Base-by-base conservation (phyloP, 306 rosid genomes). In the Glycine tomentella region DNA sequence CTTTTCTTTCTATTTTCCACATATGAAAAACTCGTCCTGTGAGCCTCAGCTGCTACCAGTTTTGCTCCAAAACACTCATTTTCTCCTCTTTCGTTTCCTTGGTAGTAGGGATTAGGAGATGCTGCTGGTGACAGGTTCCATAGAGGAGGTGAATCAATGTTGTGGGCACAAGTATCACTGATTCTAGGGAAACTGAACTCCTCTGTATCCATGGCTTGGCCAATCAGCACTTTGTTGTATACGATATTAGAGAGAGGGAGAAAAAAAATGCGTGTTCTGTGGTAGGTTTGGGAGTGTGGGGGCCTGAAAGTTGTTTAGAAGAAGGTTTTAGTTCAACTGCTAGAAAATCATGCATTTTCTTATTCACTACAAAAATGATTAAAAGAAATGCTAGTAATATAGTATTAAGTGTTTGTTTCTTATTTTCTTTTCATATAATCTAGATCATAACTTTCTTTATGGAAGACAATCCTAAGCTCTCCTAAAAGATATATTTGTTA, bases 121-220 rank as follows among this genome's bases (percentile, higher is more conserved):
- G 80, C 48, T 25, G 82, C 79, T 1, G 86, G 86, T 61, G 90
- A 84, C 4, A 84, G 84, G 51, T 69, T 78, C 90, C 90, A 87
- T 0, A 87, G 75, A 61, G 87, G 87, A 11, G 90, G 90, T 2
- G 90, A 87, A 33, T 84, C 86, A 70, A 87, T 87, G 84, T 9
- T 48, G 0, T 61, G 71, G 25, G 83, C 25, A 52, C 14, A 73
- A 44, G 67, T 61, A 44, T 87, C 82, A 58, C 13, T 76, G 59
- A 55, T 81, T 69, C 61, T 66, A 6, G 90, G 90, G 80, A 87
- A 87, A 71, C 80, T 87, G 82, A 87, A 87, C 36, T 84, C 90
- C 65, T 81, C 90, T 77, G 86, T 53, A 14, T 85, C 86, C 90
- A 87, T 84, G 86, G 62, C 42, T 73, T 77, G 20, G 49, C 4